Conservation (phyloP, 306 rosid species). For the Vicia sativa region DNA sequence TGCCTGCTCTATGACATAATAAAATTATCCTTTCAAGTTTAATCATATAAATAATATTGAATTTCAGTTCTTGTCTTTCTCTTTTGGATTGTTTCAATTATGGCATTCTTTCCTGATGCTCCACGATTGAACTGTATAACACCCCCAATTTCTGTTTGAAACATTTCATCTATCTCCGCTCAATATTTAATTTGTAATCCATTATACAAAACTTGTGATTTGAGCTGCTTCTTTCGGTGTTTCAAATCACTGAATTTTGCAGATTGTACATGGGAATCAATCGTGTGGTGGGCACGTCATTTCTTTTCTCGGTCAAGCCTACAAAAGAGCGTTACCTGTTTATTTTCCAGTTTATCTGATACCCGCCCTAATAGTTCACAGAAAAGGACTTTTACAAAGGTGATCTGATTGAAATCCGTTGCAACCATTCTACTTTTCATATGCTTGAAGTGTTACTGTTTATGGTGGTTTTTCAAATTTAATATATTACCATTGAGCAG, state of each 20-base stretch:
- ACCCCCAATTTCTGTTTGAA: conserved; percentile 11
- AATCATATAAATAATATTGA: conserved; percentile 19
- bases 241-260: conserved; percentile 43
- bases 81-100: conserved; percentile 19
- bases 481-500: conserved; percentile 10
- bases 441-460: conserved; percentile 7
- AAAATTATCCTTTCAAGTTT: conserved; percentile 18
- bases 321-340: conserved; percentile 90
- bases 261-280: conserved; percentile 91
- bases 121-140: conserved; percentile 24
- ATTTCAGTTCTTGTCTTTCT: background rate
- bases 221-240: conserved; percentile 12
- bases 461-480: conserved; percentile 27
- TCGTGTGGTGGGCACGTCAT: conserved; percentile 70
- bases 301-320: conserved; percentile 83
- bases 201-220: conserved; percentile 22
- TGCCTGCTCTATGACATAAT: conserved; percentile 8
- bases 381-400: conserved; percentile 84
- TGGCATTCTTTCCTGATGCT: conserved; percentile 14
- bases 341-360: conserved; percentile 92
- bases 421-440: conserved; percentile 27
- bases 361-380: conserved; percentile 94
- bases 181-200: conserved; percentile 16
- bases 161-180: conserved; percentile 20
- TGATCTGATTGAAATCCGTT: conserved; percentile 39